phyloP scores from a whole-genome alignment of 2,329 filamentous ascomycete genomes.

The Fusarium siculi region DNA sequence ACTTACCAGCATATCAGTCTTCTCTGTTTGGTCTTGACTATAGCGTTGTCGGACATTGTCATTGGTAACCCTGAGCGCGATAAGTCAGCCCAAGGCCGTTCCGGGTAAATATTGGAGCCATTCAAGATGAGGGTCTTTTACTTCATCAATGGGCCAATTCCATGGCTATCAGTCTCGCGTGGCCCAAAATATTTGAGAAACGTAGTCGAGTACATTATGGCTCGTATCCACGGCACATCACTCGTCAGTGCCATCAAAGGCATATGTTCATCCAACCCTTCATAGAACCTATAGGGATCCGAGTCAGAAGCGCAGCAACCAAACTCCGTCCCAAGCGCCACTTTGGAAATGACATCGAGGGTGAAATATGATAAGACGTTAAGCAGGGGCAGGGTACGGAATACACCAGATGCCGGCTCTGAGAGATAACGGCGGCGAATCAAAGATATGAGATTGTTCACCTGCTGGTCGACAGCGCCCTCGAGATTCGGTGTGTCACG shows the following conservation, averaged over 20 bases:
- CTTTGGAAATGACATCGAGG: neutral
- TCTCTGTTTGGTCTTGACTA: neutral
- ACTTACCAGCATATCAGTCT: neutral
- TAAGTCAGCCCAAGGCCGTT: neutral
- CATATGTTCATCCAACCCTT: neutral
- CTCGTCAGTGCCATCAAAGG: neutral
- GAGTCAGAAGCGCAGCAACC: slow-evolving; percentile 3
- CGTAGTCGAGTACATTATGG: rapidly evolving
- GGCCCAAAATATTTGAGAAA: slow-evolving; percentile 2
- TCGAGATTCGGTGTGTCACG: neutral
- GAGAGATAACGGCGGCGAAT: neutral
- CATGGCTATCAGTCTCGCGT: neutral
- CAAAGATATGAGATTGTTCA: neutral
- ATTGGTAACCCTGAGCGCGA: neutral
- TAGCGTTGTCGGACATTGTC: neutral
- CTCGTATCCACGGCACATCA: neutral
- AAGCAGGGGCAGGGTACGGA: neutral
- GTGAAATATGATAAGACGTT: neutral
- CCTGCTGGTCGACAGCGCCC: neutral
- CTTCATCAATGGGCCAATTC: neutral
- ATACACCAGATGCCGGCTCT: rapidly evolving
- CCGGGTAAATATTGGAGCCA: too few relatives aligned
- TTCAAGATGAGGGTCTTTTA: too few relatives aligned
- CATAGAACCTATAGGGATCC: neutral
- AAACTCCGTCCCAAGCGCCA: neutral